Conservation (phyloP, 768 basidiomycete species). For the Phaeotremella skinneri region DNA sequence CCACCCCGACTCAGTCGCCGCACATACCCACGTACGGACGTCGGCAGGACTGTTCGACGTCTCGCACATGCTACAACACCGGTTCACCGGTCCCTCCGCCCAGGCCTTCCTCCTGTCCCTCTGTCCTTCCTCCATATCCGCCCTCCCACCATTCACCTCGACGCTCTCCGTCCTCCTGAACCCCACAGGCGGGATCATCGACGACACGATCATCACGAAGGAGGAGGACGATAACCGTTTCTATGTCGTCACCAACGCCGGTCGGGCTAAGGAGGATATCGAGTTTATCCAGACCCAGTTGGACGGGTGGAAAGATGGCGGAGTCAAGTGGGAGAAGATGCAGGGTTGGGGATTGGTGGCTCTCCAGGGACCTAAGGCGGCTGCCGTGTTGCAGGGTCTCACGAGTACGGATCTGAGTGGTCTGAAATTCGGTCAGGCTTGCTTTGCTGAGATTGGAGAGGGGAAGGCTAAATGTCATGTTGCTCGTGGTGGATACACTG, state of each 20-base stretch:
- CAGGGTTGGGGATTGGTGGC: constrained; percentile 86
- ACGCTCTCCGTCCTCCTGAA: constrained; percentile 88
- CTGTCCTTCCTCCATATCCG: constrained; percentile 74
- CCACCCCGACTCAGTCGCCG: constrained; percentile 62
- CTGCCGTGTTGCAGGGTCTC: constrained; percentile 70
- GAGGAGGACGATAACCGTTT: constrained; percentile 66
- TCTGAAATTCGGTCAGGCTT: constrained; percentile 80
- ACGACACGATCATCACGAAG: constrained; percentile 77
- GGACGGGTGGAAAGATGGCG: constrained; percentile 62
- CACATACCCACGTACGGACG: constrained; percentile 82
- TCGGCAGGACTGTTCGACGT: constrained; percentile 91
- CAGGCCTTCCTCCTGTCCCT: constrained; percentile 83
- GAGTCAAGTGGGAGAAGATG: constrained; percentile 76
- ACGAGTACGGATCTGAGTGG: constrained; percentile 70
- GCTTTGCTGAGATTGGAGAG: constrained; percentile 64
- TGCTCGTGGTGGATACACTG: constrained; percentile 93
- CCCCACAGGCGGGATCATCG: constrained; percentile 86
- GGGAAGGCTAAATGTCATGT: constrained; percentile 73
- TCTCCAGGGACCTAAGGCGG: constrained; percentile 85
- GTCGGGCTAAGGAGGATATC: constrained; percentile 74
- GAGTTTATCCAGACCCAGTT: constrained; percentile 70
- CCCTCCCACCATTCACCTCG: constrained; percentile 69
- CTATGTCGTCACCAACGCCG: constrained; percentile 97
- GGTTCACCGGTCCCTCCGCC: constrained; percentile 75
- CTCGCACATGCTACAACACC: constrained; percentile 92